phyloP scores from a whole-genome alignment of 2,329 filamentous ascomycete genomes.

The Stemphylium beticola region DNA sequence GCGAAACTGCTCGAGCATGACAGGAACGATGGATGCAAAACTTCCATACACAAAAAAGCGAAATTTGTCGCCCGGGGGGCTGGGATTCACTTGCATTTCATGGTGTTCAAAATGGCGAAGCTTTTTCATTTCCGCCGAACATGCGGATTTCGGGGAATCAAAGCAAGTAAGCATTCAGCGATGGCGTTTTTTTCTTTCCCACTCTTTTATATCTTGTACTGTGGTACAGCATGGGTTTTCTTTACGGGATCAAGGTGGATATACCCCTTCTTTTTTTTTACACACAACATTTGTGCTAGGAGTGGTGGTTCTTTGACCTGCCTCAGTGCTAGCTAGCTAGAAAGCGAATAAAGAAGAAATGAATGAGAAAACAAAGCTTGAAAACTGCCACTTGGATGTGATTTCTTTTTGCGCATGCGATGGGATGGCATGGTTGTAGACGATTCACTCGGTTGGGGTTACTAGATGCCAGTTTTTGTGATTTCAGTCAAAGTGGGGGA shows the following conservation, averaged over 20 bases:
- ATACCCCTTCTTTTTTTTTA: constrained; percentile 6
- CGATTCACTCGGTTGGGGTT: no score
- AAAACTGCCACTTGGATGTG: no score
- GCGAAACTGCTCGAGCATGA: not conserved
- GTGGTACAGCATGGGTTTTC: not conserved
- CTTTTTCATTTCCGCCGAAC: no score
- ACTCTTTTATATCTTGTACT: not conserved
- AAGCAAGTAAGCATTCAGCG: constrained; percentile 27
- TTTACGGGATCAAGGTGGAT: constrained; percentile 7
- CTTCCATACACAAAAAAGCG: not conserved
- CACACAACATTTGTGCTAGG: not conserved
- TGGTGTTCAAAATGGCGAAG: not conserved
- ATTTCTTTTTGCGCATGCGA: no score
- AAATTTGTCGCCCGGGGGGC: no score
- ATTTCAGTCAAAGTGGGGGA: no score
- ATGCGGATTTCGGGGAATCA: not conserved
- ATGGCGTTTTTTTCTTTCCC: constrained; percentile 24
- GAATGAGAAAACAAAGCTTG: no score
- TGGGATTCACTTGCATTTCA: no score
- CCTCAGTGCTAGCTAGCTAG: no score
- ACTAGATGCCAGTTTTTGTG: no score
- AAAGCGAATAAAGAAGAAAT: no score
- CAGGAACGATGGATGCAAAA: not conserved
- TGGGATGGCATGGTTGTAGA: no score
- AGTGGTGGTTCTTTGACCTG: not conserved